Conservation (phyloP, 345 rosid species). For the Cardiospermum halicacabum region DNA sequence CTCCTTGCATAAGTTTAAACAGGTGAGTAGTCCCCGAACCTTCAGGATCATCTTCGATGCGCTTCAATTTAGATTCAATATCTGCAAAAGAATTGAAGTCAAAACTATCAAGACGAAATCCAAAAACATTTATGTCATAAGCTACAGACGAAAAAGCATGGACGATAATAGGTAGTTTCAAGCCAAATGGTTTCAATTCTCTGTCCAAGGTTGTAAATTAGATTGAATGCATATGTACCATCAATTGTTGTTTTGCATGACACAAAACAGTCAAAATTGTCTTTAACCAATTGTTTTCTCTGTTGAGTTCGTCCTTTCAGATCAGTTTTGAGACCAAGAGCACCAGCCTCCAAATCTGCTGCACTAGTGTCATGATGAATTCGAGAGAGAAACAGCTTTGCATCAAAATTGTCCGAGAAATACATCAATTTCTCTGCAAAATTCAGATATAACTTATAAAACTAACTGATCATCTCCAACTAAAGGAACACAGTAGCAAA, state of each 20-base stretch:
- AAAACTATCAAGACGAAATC: conserved; percentile 13
- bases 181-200: conserved; percentile 5
- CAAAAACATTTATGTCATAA: background rate
- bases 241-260: conserved; percentile 99
- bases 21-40: conserved; percentile 91
- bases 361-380: conserved; percentile 76
- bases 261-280: conserved; percentile 98
- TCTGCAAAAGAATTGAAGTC: conserved; percentile 38
- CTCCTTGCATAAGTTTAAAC: conserved; percentile 77
- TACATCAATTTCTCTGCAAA: conserved; percentile 86
- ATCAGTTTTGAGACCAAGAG: conserved; percentile 92
- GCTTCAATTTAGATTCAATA: conserved; percentile 89
- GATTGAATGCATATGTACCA: conserved; percentile 47
- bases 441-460: background rate
- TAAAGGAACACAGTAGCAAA: no score
- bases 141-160: conserved; percentile 9
- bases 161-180: no score
- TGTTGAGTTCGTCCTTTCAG: conserved; percentile 88
- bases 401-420: conserved; percentile 83
- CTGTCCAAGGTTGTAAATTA: conserved; percentile 8
- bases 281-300: conserved; percentile 91
- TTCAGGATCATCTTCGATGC: conserved; percentile 97
- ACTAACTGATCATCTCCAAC: background rate
- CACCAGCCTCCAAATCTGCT: conserved; percentile 90
- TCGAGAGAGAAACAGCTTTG: conserved; percentile 89